Base-by-base conservation (phyloP, 257 asterid species). In the Perilla frutescens region DNA sequence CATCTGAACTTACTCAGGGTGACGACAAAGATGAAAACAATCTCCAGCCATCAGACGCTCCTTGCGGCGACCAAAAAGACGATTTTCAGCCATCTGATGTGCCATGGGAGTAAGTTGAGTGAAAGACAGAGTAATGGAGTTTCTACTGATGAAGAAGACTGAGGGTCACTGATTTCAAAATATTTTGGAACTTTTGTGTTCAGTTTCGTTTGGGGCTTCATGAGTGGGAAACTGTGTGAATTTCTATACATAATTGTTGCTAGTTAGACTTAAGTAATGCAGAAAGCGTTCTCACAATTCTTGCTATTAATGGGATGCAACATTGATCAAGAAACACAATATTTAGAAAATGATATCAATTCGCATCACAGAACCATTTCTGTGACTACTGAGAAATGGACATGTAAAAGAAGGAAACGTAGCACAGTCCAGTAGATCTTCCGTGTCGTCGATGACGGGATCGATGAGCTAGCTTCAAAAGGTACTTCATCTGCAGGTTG, bases 401-500 rank as follows among this genome's bases (percentile, higher is more conserved):
- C 55, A 51, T 54, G 74, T 3, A 72, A 73, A 64, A 47, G 11
- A 51, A 62, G 50, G 79, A 73, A 71, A 60, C 59, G 5, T 4
- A 76, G 64, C 72, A 58, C 60, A 66, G 44, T 58, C 77, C 50
- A 62, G 51, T n/a, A 68, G 55, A 56, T 53, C 14, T 15, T 56
- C 37, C 20, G 50, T 14, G 67, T 26, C 47, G 81, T 54, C 31
- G 62, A 56, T 48, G 86, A 73, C 57, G 34, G 9, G 60, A 29
- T 31, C 7, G 85, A 54, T 36, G 44, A 51, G 48, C 68, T 47
- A 70, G 75, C 81, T 53, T 47, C 66, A 51, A 74, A 36, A 41
- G 84, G 82, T 5, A 37, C 64, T 15, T 40, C 73, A 13, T 68
- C 66, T 47, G 59, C 70, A 45, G 81, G 65, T 73, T 76, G 77